Evolutionary conservation across 2,329 filamentous ascomycete species (phyloP).

Genomic region (Penicillium expansum): DNA sequence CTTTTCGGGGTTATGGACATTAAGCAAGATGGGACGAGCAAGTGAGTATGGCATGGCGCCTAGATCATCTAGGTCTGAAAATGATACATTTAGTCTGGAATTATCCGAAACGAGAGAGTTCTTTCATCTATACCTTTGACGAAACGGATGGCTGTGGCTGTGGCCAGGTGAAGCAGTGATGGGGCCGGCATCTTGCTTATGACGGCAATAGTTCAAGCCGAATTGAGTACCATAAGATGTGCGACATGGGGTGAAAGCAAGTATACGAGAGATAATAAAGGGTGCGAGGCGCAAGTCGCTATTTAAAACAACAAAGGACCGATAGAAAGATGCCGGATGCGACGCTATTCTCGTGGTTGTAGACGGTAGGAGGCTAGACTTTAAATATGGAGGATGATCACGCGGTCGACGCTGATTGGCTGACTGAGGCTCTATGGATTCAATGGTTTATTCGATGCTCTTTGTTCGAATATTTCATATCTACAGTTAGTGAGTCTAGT

Average conservation of each 20-base stretch:
- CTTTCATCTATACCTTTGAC: conserved; percentile 30
- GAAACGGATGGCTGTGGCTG: conserved; percentile 37
- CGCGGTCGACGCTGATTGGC: not conserved
- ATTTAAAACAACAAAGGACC: not conserved
- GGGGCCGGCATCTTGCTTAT: conserved; percentile 33
- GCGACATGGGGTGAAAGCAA: conserved; percentile 19
- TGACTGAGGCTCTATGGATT: not conserved
- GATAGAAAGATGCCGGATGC: not conserved
- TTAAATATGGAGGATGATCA: conserved; percentile 5
- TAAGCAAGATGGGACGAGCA: conserved; percentile 65
- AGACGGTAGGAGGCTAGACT: not conserved
- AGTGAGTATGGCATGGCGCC: conserved; percentile 68
- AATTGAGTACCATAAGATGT: not conserved
- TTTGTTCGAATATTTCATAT: not conserved
- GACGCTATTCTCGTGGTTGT: not conserved
- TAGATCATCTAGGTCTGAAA: conserved; percentile 62
- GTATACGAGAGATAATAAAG: not conserved
- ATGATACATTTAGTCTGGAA: not conserved
- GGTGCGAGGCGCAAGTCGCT: not conserved
- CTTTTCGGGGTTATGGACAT: conserved; percentile 70
- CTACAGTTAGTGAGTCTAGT: not conserved
- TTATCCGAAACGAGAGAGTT: not conserved
- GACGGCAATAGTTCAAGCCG: conserved; percentile 9
- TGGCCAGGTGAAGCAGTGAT: conserved; percentile 37
- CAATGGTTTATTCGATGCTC: not conserved